These are phyloP conservation scores for Blastobotrys petasosporus DNA, from an alignment of 1,139 yeast genomes.

Conservation along the genomic window DNA sequence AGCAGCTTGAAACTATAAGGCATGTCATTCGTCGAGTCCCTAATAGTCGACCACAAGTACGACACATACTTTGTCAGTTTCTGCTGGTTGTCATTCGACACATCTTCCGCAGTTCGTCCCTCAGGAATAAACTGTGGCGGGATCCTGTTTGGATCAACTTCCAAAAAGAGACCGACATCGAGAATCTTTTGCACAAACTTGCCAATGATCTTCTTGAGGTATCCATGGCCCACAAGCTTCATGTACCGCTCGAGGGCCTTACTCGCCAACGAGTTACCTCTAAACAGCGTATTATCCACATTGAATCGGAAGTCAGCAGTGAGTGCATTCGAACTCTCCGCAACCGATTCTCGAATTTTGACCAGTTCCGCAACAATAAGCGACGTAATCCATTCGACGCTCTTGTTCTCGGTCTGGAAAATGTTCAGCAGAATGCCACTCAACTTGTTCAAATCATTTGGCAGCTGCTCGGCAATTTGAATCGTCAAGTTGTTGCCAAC, in stretches of 20 bases:
- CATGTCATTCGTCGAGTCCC: slow-evolving; percentile 63
- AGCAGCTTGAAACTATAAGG: slow-evolving; percentile 60
- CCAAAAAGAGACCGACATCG: slow-evolving; percentile 51
- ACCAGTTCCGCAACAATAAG: slow-evolving; percentile 55
- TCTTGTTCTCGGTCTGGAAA: slow-evolving; percentile 38
- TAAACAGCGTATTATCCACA: slow-evolving; percentile 61
- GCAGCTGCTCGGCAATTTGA: slow-evolving; percentile 34
- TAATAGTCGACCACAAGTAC: slow-evolving; percentile 68
- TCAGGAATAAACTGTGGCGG: slow-evolving; percentile 23
- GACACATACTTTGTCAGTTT: slow-evolving; percentile 52
- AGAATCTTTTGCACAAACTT: slow-evolving; percentile 55
- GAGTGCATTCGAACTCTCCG: slow-evolving; percentile 12
- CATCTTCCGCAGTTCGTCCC: slow-evolving; percentile 31
- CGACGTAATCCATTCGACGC: slow-evolving; percentile 61
- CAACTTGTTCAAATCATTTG: slow-evolving; percentile 42
- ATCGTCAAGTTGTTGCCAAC: slow-evolving; percentile 20
- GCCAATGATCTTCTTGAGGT: slow-evolving; percentile 68
- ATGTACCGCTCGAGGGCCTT: slow-evolving; percentile 76
- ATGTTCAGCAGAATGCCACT: slow-evolving; percentile 26
- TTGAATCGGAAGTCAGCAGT: slow-evolving; percentile 17
- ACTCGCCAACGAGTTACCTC: slow-evolving; percentile 80
- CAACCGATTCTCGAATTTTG: slow-evolving; percentile 15
- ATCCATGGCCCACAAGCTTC: slow-evolving; percentile 71
- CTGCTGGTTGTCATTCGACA: slow-evolving; percentile 46
- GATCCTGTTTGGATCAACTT: slow-evolving; percentile 61